Base-by-base conservation (phyloP, 1,284 basidiomycete species). In the Puccinia polysora region DNA sequence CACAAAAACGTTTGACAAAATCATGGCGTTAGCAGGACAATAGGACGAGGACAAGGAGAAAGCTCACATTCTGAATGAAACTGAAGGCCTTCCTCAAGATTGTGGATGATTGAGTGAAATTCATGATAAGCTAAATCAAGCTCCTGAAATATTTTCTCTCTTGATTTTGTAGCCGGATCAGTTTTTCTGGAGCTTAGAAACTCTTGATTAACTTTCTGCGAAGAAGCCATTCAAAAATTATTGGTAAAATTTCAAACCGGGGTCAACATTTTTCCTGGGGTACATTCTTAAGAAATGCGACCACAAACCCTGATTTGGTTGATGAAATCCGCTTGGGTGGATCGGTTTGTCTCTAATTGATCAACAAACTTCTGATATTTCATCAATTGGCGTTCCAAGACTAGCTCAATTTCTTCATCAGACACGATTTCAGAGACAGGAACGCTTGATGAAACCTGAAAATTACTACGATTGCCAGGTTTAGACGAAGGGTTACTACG, bases 51-150 rank as follows among this genome's bases (percentile, higher is more conserved):
- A 5, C 12, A 53, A 55, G 25, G 43, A 53, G 56, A 23, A 18
- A 53, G 49, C 36, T 59, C 45, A 70, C 67, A 70, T 52, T 70
- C 28, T 14, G 56, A 25, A 70, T 70, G 67, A 50, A 70, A 70
- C 23, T 49, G 38, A 20, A 50, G 34, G 15, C 67, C 67, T 62
- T 70, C 67, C 23, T 62, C 30, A 5, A 70, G 47, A 30, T 38
- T 52, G 30, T 59, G 25, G 2, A 70, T 28, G 20, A 70, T 70
- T 32, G 53, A 47, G 32, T 70, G 49, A 49, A 52, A 70, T 45
- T 62, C 55, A 40, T 62, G 32, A 50, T 52, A 59, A 23, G 43
- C 58, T 45, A 49, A 45, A 45, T 70, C 67, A 38, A 60, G 55
- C 18, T 59, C 58, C 30, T 70, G 40, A 20, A 70, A 70, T 1